Conservation (phyloP, 345 rosid species). For the Gossypium ekmanianum region DNA sequence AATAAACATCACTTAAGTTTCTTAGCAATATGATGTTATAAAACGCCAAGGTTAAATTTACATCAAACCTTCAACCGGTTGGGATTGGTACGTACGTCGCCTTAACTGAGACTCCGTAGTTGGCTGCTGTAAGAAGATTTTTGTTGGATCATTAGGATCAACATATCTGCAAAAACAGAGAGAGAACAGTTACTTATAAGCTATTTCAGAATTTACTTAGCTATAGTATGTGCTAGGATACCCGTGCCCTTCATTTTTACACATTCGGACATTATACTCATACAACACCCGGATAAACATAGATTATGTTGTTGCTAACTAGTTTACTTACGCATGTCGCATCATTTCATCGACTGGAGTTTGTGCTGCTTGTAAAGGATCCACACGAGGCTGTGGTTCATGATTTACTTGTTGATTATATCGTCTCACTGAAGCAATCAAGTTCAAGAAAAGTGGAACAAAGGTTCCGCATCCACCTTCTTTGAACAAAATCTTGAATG, state of each 20-base stretch:
- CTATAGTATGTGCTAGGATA: not conserved
- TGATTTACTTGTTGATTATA: conserved; percentile 52
- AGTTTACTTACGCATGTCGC: conserved; percentile 90
- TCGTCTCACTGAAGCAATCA: conserved; percentile 75
- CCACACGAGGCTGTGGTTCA: conserved; percentile 41
- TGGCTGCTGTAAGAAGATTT: conserved; percentile 88
- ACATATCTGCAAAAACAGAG: conserved; percentile 64
- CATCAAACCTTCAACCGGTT: conserved; percentile 36
- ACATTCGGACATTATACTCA: not conserved
- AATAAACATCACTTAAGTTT: not conserved
- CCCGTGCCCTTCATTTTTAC: not conserved
- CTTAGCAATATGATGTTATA: conserved; percentile 1
- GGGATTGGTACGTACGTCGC: conserved; percentile 77
- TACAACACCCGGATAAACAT: not conserved
- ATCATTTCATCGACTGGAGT: conserved; percentile 97
- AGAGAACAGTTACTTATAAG: not conserved
- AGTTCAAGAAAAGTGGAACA: conserved; percentile 81
- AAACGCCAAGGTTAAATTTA: not conserved
- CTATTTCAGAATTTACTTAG: not conserved
- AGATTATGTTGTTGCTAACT: not conserved
- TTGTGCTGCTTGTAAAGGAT: conserved; percentile 85
- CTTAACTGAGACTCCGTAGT: conserved; percentile 63
- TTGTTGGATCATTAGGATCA: conserved; percentile 95
- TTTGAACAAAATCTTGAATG: conserved; percentile 85
- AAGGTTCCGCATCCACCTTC: conserved; percentile 99